Conservation (phyloP, 2,329 filamentous ascomycete genomes). For the Cladosporium colombiae region DNA sequence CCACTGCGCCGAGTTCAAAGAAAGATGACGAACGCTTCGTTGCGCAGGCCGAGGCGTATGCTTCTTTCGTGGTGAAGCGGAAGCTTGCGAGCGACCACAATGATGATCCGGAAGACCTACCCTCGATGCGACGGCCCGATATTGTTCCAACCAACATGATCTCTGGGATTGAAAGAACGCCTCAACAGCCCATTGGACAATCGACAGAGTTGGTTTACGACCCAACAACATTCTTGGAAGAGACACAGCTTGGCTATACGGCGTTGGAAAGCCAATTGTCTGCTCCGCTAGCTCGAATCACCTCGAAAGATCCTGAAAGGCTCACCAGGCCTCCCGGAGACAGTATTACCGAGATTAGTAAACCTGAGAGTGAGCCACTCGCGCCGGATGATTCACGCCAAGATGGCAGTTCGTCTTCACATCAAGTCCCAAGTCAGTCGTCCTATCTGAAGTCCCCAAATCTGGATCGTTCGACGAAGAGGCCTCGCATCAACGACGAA, state of each 20-base stretch:
- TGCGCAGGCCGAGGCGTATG: constrained; percentile 44
- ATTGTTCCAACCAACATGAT: background rate
- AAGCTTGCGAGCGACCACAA: background rate
- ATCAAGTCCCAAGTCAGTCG: constrained; percentile 23
- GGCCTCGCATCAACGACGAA: constrained; percentile 4
- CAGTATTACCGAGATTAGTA: background rate
- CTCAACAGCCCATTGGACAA: background rate
- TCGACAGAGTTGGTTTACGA: background rate
- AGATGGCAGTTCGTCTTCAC: constrained; percentile 2
- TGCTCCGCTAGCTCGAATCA: constrained; percentile 28
- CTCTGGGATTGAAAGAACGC: background rate
- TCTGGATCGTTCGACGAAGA: constrained; percentile 23
- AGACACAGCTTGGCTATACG: constrained; percentile 46
- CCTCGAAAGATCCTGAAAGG: background rate
- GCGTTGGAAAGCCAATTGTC: constrained; percentile 46
- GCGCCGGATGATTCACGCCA: background rate
- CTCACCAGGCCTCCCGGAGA: background rate
- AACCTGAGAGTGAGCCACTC: background rate
- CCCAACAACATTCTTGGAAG: constrained; percentile 29
- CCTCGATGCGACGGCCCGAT: background rate
- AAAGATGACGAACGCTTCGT: constrained; percentile 45
- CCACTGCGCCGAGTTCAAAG: constrained; percentile 45
- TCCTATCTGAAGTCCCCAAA: constrained; percentile 30
- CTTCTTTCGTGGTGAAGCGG: constrained; percentile 32
- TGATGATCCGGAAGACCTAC: background rate